Base-by-base conservation (phyloP, 208 protist genomes). In the Phytomonas francai region DNA sequence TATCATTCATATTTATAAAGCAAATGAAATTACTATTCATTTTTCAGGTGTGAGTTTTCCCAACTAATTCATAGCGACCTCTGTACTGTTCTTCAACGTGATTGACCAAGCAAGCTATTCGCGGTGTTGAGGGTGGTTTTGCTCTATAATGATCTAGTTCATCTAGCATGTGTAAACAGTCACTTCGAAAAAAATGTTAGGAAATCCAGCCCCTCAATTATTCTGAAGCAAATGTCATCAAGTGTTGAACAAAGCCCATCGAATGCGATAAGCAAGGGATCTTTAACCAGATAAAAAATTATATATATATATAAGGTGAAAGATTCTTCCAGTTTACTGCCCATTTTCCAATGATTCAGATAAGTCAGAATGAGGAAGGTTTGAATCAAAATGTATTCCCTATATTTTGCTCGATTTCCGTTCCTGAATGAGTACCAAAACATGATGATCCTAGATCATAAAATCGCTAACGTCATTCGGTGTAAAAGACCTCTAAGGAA, bases 1-100 rank as follows among this genome's bases (percentile, higher is more conserved):
- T 54, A 58, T 82, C 80, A 27, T 34, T 49, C 39, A 72, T 74
- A 54, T 85, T 85, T 27, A 85, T 77, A 33, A 85, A 72, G 33
- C 70, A 78, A 6, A 79, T 66, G 3, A 82, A 42, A 59, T 82
- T 85, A 34, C 81, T 85, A n/a, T 0, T 30, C 11, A 28, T 33
- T 32, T 28, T 68, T 69, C 32, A 19, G 22, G 11, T 25, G 28
- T 2, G 0, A 78, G 45, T 28, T 14, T 42, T 34, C 14, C 45
- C 65, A 14, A 61, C 61, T 3, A n/a, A 6, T 3, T 33, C 25
- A 60, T 68, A 77, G 16, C 29, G 16, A 9, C 4, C n/a, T 54
- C 29, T 65, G 5, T 54, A 25, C 14, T n/a, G 28, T 22, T 59
- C 2, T 5, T 54, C 22, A 25, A 69, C 68, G 14, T 51, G 49